Conservation (phyloP, 1,284 basidiomycete genomes). For the Heterobasidion occidentale region DNA sequence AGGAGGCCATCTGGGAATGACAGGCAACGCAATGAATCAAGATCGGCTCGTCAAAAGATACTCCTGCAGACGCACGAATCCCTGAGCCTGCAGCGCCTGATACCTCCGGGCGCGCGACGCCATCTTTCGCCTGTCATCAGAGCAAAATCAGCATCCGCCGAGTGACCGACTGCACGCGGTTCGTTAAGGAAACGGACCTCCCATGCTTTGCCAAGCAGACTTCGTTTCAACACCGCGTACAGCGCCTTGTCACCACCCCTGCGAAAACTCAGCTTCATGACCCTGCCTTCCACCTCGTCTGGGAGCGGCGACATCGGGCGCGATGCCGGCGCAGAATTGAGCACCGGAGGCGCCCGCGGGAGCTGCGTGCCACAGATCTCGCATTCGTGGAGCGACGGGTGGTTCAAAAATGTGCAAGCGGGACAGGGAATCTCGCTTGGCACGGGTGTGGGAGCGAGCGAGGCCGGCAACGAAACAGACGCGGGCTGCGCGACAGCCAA, state of each 20-base stretch:
- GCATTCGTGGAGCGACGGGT: slow-evolving; percentile 67
- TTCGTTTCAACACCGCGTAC: slow-evolving; percentile 74
- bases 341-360: slow-evolving; percentile 21
- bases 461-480: slow-evolving; percentile 25
- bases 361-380: slow-evolving; percentile 85
- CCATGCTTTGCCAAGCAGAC: slow-evolving; percentile 79
- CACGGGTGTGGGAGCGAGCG: slow-evolving; percentile 18
- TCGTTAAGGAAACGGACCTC: slow-evolving; percentile 37
- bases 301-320: slow-evolving; percentile 41
- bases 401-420: slow-evolving; percentile 91
- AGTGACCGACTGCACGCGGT: slow-evolving; percentile 4
- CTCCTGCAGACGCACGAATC: slow-evolving; percentile 36
- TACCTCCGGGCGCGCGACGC: slow-evolving; percentile 2
- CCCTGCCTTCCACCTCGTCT: slow-evolving; percentile 21
- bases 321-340: slow-evolving; percentile 56
- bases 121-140: background rate
- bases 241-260: slow-evolving; percentile 85
- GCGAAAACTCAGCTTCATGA: slow-evolving; percentile 81
- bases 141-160: background rate
- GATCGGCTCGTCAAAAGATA: background rate
- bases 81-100: slow-evolving; percentile 28
- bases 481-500: slow-evolving; percentile 16
- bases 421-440: slow-evolving; percentile 56
- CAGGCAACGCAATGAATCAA: slow-evolving; percentile 1
- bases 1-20: slow-evolving; percentile 66